Conservation (phyloP, 2,329 filamentous ascomycete genomes). For the Hypoxylon sp. region DNA sequence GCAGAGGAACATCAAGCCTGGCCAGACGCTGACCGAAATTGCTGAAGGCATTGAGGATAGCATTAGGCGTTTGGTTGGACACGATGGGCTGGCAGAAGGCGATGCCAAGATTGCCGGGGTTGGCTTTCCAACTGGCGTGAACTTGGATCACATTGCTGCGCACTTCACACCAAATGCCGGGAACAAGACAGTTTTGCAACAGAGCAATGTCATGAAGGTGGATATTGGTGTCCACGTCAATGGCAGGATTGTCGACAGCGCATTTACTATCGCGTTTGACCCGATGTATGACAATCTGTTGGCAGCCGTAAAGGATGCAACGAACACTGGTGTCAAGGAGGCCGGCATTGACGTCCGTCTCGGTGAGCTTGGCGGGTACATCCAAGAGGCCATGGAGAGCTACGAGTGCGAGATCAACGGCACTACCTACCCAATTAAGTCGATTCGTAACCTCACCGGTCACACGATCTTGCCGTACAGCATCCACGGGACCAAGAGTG, state of each 20-base stretch:
- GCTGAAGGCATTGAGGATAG: constrained; percentile 89
- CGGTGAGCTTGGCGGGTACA: constrained; percentile 83
- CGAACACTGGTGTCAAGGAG: constrained; percentile 88
- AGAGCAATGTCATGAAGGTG: constrained; percentile 84
- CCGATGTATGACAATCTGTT: constrained; percentile 81
- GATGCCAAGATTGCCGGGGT: constrained; percentile 84
- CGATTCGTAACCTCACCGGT: constrained; percentile 87
- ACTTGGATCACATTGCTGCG: constrained; percentile 86
- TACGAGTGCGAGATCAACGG: constrained; percentile 89
- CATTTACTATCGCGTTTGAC: constrained; percentile 84
- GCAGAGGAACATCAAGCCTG: constrained; percentile 83
- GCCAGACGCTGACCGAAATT: constrained; percentile 83
- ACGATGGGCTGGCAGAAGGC: constrained; percentile 81
- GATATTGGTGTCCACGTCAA: constrained; percentile 87
- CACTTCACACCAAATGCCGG: constrained; percentile 91
- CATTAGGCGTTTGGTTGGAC: constrained; percentile 81
- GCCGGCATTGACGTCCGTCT: constrained; percentile 93
- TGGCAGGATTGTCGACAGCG: constrained; percentile 83
- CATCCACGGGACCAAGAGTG: constrained; percentile 93
- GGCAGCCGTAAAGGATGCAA: constrained; percentile 79
- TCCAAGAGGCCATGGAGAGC: constrained; percentile 94
- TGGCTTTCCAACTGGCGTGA: constrained; percentile 88
- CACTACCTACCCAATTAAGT: constrained; percentile 82
- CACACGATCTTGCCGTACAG: constrained; percentile 91
- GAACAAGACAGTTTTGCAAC: constrained; percentile 80